Evolutionary conservation across 2,329 filamentous ascomycete genomes (phyloP), one percentile per base, ranked within the genome.

Genomic region (Lasiodiplodia gonubiensis): DNA sequence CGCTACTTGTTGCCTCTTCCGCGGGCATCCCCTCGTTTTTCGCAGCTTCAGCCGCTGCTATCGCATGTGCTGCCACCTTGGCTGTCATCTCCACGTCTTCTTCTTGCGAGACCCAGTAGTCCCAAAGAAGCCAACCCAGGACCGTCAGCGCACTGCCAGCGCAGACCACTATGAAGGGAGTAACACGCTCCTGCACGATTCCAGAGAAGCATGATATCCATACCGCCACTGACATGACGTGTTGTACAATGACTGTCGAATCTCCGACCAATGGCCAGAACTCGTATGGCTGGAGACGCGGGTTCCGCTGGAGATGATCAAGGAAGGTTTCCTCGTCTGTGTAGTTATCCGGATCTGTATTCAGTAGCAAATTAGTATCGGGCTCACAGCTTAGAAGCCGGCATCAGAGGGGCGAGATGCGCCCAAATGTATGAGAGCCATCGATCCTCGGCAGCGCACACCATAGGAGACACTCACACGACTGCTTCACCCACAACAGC

Each of bases 261-360:
- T 98, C 94, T 67, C 93, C 92, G 61, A 98, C 93, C 39, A 99
- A 85, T 10, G 94, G 93, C 94, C 95, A 99, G 80, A 99, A 99
- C 75, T 98, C 94, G 79, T 99, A 99, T 0, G 94, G 94, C 71
- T 95, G 91, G 64, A 98, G 86, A 49, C 94, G 90, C 4, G 94
- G 94, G 78, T 99, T 99, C 57, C 94, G 89, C 79, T 99, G 94
- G 21, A 99, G 88, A 74, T 97, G 93, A 76, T 97, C 94, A 71
- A 99, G 89, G 74, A 99, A 99, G 1, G 95, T 98, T 69, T 92
- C 92, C 76, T 95, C 93, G 77, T 99, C 95, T 49, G 95, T 98
- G 78, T 98, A 98, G 79, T 99, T 99, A 79, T 99, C 95, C n/a
- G 95, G 94, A 76, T 96, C 92, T 94, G 72, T n/a, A 46, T 11